Evolutionary conservation across 2,329 filamentous ascomycete species (phyloP), one percentile per base, ranked within the genome.

Genomic region (Pezizomycotina sp.): DNA sequence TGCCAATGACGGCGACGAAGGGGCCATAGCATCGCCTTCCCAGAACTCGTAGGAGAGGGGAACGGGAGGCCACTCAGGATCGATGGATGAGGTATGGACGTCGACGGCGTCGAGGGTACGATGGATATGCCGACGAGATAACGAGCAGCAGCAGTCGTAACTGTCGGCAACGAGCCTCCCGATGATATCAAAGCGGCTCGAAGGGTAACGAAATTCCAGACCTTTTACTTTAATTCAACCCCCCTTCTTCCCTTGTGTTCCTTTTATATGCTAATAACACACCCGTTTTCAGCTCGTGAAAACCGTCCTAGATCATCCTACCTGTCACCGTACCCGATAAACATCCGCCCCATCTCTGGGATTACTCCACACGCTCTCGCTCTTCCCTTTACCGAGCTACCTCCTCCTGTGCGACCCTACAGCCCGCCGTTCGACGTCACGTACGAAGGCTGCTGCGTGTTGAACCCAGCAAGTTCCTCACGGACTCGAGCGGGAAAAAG

Each of bases 401-500:
- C 5, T 32, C 21, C 10, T 4, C 36, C 34, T n/a, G 22, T 43
- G 26, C 40, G 33, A 8, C 38, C 31, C 27, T 39, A 48, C 25
- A 74, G 77, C 6, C 74, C 79, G 9, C 68, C 82, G 0, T 98
- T 92, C 52, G 77, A 77, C 35, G 63, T 93, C 47, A 92, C 80
- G 9, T 95, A 95, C 53, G 86, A 92, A 57, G 86, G 84, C 0
- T 95, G 89, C 53, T 80, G 89, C 60, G 84, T 93, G 21, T 75
- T 98, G 69, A 98, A 98, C 55, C 84, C 89, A 0, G 82, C 83
- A 4, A 66, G 68, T 58, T 98, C 31, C 65, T 91, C 15, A 73
- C 80, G 0, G 62, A 69, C 0, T 76, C 74, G 1, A 66, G 74
- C 34, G 69, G 71, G 46, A 72, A 74, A 3, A 69, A 75, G 5